These are phyloP conservation scores for Peterozyma xylosa DNA, from an alignment of 805 yeast genomes.

Conservation along the genomic window DNA sequence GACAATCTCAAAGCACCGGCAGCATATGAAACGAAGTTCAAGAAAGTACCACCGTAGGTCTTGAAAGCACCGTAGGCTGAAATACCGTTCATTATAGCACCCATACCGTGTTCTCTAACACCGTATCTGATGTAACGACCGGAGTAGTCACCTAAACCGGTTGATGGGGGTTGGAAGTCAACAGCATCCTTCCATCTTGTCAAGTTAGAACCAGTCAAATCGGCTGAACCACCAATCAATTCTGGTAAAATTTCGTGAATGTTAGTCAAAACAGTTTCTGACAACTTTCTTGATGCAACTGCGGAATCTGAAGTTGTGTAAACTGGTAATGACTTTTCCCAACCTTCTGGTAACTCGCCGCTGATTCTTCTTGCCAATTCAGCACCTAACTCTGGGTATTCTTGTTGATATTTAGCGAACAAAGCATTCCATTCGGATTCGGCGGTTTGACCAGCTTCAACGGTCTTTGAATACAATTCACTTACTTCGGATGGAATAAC, in stretches of 20 bases:
- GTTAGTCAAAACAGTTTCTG: constrained; percentile 67
- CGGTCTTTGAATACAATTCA: constrained; percentile 53
- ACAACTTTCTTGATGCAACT: constrained; percentile 89
- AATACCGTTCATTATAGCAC: constrained; percentile 96
- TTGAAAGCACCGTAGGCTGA: constrained; percentile 81
- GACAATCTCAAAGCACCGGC: constrained; percentile 84
- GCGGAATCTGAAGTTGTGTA: constrained; percentile 76
- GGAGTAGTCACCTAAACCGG: constrained; percentile 74
- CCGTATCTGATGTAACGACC: constrained; percentile 97
- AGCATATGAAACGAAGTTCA: constrained; percentile 82
- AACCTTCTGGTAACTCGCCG: constrained; percentile 73
- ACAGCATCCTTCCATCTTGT: constrained; percentile 79
- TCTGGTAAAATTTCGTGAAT: constrained; percentile 70
- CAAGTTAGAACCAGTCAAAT: constrained; percentile 93
- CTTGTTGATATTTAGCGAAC: constrained; percentile 51
- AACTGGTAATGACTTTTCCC: constrained; percentile 73
- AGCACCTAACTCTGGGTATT: constrained; percentile 73
- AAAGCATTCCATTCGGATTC: constrained; percentile 72
- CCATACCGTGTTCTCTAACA: constrained; percentile 99
- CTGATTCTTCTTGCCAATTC: constrained; percentile 74
- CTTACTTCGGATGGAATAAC: constrained; percentile 78
- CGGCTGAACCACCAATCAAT: constrained; percentile 96
- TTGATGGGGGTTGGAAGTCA: constrained; percentile 86
- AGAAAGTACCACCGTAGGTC: constrained; percentile 95
- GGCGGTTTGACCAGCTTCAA: constrained; percentile 53